These are phyloP conservation scores for Fusarium cyanostomum DNA, from an alignment of 2,329 filamentous ascomycete genomes.

Conservation along the genomic window DNA sequence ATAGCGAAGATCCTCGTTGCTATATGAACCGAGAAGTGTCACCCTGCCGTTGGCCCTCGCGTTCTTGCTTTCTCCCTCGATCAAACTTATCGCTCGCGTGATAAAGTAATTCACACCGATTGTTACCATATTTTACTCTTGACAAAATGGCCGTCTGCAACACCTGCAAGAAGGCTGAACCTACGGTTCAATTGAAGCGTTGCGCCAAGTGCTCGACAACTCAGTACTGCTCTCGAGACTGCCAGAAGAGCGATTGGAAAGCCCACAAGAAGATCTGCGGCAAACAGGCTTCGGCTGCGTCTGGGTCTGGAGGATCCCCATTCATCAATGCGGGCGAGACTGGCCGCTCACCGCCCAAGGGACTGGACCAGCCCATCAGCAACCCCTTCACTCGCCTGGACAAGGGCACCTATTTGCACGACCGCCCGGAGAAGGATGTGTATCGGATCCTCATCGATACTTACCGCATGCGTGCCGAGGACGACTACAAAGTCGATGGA, in stretches of 20 bases:
- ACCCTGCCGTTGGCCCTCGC: too few species aligned
- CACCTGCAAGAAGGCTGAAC: slow-evolving; percentile 44
- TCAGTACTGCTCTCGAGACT: slow-evolving; percentile 61
- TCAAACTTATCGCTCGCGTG: too few species aligned
- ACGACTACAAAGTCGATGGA: slow-evolving; percentile 45
- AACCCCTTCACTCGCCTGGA: slow-evolving; percentile 54
- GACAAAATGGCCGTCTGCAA: slow-evolving; percentile 29
- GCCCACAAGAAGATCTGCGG: slow-evolving; percentile 57
- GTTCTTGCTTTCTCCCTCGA: too few species aligned
- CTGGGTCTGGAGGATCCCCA: not conserved
- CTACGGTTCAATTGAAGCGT: slow-evolving; percentile 45
- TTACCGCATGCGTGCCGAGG: slow-evolving; percentile 58
- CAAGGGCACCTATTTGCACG: slow-evolving; percentile 54
- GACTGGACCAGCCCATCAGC: slow-evolving; percentile 43
- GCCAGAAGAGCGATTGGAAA: slow-evolving; percentile 62
- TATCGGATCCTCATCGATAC: slow-evolving; percentile 58
- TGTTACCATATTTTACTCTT: too few species aligned
- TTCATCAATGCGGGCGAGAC: not conserved
- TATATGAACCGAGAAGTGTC: too few species aligned
- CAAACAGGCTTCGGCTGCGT: slow-evolving; percentile 26
- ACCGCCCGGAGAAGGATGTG: slow-evolving; percentile 54
- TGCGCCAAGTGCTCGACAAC: slow-evolving; percentile 59
- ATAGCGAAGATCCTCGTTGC: too few species aligned
- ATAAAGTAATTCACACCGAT: too few species aligned
- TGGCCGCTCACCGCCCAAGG: slow-evolving; percentile 37